Base-by-base conservation (phyloP, 768 basidiomycete species). In the Pholiota molesta region DNA sequence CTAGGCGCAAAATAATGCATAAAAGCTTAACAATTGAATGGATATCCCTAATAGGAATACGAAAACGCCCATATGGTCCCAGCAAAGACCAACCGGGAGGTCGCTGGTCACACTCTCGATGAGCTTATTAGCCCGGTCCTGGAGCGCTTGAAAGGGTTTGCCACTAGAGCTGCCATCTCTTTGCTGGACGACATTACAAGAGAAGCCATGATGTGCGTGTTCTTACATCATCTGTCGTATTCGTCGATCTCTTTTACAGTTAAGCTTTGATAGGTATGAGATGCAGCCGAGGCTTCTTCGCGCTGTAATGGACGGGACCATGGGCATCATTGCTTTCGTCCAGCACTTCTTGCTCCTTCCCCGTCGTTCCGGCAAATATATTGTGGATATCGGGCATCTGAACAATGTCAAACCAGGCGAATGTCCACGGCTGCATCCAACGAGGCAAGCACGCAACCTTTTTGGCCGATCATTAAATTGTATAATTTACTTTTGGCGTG, bases 171-270 rank as follows among this genome's bases (percentile, higher is more conserved):
- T 19, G 64, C 72, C 0, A 65, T 77, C 8, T 75, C 77, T 45
- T 54, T 82, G 21, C 61, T 85, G 39, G 79, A 81, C 4, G 81
- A 83, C 7, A 67, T 67, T 10, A 76, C 80, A 0, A 72, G 83
- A 16, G 71, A 75, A 19, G 79, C 80, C 4, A 82, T 84, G 82
- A 78, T 82, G 83, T 83, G 60, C 28, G 75, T 74, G 10, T 21
- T 21, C 1, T 47, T 35, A 9, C 29, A 31, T n/a, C 19, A 5
- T n/a, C 19, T 5, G 5, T 9, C 26, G 2, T 57, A 11, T 1
- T 37, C 35, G 35, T 37, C 13, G 14, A 37, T 16, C 3, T 4
- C 10, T 11, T n/a, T 45, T 3, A 31, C 9, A 7, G 5, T 35
- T 9, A 26, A 47, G n/a, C 17, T 37, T 16, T 17, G 3, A 31